Evolutionary conservation across 176 grass and related monocot genomes (phyloP), one percentile per base, ranked within the genome.

Genomic region (Aegilops sharonensis): DNA sequence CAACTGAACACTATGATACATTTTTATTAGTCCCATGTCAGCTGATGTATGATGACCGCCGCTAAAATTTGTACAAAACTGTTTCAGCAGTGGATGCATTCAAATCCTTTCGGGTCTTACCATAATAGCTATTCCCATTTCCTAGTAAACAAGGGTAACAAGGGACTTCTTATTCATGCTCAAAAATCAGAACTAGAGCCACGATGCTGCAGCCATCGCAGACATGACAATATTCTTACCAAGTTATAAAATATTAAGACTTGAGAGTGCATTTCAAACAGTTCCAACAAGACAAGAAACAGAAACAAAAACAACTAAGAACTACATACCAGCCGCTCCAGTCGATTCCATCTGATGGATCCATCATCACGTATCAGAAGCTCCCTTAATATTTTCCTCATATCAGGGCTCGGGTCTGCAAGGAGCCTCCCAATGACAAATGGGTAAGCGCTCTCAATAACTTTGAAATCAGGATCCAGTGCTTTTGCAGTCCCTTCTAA

Each of bases 401-500:
- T 98, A 92, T 98, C 96, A 3, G 91, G 91, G 70, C 88, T 94
- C 17, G 93, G 96, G 84, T 98, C 93, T 27, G 90, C 93, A 78
- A 98, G 87, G 57, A 98, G 93, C 79, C 93, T 93, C 61, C 95
- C 95, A 39, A 98, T 95, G 65, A 98, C 93, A 85, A 92, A 95
- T 39, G 95, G 95, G 39, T 98, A 98, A 67, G 95, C 95, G 85
- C 93, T 95, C 78, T 98, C 95, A 67, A 98, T 89, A 79, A 98
- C 95, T 85, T 95, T 95, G 70, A 98, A 98, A 84, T 88, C 81
- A 72, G 91, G 95, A 93, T 98, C 95, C 62, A 98, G 83, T 81
- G 95, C 95, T 90, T 98, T 95, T 73, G 95, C 93, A 31, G 95
- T 95, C 57, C 95, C 96, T 94, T 98, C 96, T 80, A 98, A 89